Evolutionary conservation across 495 filamentous ascomycete genomes (phyloP).

Genomic region (Ascobolus immersus): DNA sequence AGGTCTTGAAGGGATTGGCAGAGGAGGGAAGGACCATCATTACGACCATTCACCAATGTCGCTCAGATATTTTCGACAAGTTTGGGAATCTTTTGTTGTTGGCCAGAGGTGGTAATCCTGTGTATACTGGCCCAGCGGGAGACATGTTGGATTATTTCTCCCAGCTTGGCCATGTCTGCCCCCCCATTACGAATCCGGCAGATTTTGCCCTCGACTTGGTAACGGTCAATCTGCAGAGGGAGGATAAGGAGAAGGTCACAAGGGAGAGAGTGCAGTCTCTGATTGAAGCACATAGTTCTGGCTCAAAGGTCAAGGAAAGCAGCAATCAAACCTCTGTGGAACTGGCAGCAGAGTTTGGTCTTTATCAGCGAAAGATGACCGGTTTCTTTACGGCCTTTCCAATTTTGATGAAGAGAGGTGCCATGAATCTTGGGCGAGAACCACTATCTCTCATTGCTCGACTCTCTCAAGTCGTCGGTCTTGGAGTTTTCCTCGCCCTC

Average conservation of each 20-base stretch:
- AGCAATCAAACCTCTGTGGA: constrained; percentile 4
- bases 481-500: constrained; percentile 37
- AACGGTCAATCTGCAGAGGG: constrained; percentile 42
- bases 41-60: constrained; percentile 49
- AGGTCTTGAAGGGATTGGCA: constrained; percentile 39
- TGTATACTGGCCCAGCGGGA: constrained; percentile 38
- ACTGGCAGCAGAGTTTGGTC: constrained; percentile 44
- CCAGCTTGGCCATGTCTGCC: constrained; percentile 33
- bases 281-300: constrained; percentile 31
- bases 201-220: constrained; percentile 55
- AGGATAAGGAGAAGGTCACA: constrained; percentile 29
- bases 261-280: constrained; percentile 32
- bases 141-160: constrained; percentile 41
- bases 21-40: constrained; percentile 49
- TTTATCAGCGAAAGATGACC: constrained; percentile 32
- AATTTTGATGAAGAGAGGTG: constrained; percentile 34
- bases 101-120: constrained; percentile 36
- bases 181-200: constrained; percentile 41
- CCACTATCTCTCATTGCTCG: constrained; percentile 37
- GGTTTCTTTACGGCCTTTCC: constrained; percentile 36
- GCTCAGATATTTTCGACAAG: constrained; percentile 41
- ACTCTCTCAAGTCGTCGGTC: constrained; percentile 38
- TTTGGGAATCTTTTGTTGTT: constrained; percentile 48
- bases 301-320: constrained; percentile 9
- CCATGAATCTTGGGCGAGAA: constrained; percentile 41